Evolutionary conservation across 2,329 filamentous ascomycete genomes (phyloP).

Genomic region (Neurospora sp.): DNA sequence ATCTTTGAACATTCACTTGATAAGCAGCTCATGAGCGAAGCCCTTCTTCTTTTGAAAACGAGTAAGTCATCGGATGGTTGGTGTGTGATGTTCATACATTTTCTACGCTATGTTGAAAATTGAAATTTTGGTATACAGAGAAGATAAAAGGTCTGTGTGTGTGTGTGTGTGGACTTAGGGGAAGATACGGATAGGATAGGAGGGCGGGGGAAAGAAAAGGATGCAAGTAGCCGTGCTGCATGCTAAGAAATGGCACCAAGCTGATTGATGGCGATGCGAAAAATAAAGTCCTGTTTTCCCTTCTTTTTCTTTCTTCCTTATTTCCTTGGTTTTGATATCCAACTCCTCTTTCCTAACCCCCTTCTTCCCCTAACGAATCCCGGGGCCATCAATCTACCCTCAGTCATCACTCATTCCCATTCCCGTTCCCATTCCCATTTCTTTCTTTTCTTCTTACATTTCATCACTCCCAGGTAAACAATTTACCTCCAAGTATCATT

Average conservation of each 20-base stretch:
- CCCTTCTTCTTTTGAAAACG: no score
- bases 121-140: not conserved
- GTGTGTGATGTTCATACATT: not conserved
- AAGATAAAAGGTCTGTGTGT: not conserved
- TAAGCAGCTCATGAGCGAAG: no score
- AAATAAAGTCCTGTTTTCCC: no score
- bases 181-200: not conserved
- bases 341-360: not conserved
- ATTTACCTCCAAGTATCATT: constrained; percentile 7
- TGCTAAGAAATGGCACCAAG: not conserved
- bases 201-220: not conserved
- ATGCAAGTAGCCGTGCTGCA: not conserved
- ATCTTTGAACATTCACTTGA: no score
- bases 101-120: not conserved
- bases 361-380: not conserved
- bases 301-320: no score
- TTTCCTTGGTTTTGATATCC: not conserved
- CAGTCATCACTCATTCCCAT: not conserved
- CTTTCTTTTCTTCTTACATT: not conserved
- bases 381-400: not conserved
- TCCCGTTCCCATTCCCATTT: not conserved
- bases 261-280: no score
- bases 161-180: not conserved
- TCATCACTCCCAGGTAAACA: not conserved
- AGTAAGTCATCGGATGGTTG: no score